phyloP scores from a whole-genome alignment of 2,329 filamentous ascomycete species.

The Epichloe bromicola region DNA sequence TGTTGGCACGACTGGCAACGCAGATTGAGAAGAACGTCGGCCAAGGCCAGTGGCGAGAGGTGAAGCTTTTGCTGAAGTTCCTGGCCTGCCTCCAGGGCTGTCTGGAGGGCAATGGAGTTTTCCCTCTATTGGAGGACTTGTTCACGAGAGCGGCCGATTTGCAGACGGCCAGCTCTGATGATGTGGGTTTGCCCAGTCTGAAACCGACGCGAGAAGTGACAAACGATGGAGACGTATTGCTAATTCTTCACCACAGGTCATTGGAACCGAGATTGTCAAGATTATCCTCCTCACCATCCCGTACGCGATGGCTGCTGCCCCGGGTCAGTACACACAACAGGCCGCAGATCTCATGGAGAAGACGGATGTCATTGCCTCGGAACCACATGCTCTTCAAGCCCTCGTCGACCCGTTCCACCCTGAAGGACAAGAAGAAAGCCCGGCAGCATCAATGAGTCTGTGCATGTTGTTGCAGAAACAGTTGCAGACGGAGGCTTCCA shows the following conservation, averaged over 20 bases:
- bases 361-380: conserved; percentile 86
- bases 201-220: neutral
- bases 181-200: conserved; percentile 45
- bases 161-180: conserved; percentile 84
- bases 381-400: conserved; percentile 71
- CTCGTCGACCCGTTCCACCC: conserved; percentile 75
- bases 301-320: conserved; percentile 68
- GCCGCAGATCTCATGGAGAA: conserved; percentile 76
- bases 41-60: conserved; percentile 71
- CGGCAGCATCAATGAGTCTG: conserved; percentile 52
- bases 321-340: conserved; percentile 56
- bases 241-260: conserved; percentile 30
- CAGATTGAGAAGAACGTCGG: conserved; percentile 55
- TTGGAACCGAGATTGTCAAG: conserved; percentile 81
- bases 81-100: conserved; percentile 73
- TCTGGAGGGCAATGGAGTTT: conserved; percentile 73
- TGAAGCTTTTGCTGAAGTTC: conserved; percentile 90
- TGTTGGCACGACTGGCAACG: conserved; percentile 50
- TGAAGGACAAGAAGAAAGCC: conserved; percentile 48
- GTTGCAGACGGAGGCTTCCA: conserved; percentile 61
- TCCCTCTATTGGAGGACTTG: conserved; percentile 76
- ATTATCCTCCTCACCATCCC: conserved; percentile 92
- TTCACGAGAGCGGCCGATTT: conserved; percentile 84
- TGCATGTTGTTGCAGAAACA: conserved; percentile 78
- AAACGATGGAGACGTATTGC: too few species aligned